Conservation (phyloP, 2,329 filamentous ascomycete genomes). For the Harringtonia lauricola region DNA sequence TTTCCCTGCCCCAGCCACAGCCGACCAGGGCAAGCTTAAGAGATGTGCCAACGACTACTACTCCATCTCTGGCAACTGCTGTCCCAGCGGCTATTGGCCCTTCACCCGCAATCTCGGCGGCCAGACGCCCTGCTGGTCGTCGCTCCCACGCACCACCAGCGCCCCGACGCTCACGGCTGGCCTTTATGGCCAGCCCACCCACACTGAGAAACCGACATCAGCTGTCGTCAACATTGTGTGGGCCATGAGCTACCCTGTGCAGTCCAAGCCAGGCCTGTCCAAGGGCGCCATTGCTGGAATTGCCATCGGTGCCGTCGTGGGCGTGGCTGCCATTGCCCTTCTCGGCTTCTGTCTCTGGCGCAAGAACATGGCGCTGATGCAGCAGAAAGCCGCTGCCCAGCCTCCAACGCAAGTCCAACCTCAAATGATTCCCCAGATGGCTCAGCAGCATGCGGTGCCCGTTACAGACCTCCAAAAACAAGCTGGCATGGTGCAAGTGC, state of each 20-base stretch:
- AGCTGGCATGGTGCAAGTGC: no score
- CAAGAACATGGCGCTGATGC: no score
- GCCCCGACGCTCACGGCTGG: constrained; percentile 13
- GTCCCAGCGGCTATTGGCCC: constrained; percentile 16
- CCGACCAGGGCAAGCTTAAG: constrained; percentile 5
- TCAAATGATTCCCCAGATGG: no score
- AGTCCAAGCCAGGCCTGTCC: no score
- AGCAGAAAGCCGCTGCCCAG: no score
- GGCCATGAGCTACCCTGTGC: constrained; percentile 16
- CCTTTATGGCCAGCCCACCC: constrained; percentile 10
- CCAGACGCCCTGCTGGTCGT: constrained; percentile 18
- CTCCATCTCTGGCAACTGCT: constrained; percentile 16
- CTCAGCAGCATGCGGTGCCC: no score
- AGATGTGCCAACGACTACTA: constrained; percentile 17
- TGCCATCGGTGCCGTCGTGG: no score
- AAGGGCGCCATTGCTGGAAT: no score
- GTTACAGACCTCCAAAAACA: no score
- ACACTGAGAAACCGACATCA: constrained; percentile 14
- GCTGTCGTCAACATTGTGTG: constrained; percentile 18
- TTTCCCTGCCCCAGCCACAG: constrained; percentile 12
- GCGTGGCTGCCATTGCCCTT: no score
- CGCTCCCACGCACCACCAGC: constrained; percentile 6
- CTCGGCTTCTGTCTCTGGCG: no score
- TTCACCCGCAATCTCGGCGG: constrained; percentile 17
- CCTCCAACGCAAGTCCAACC: no score